Percentiles rank a stretch among this genome's conserved stretches.
These are phyloP conservation scores for Coemansia sp. DNA, from an alignment of 192 early-diverging fungal genomes.

Conservation along the genomic window DNA sequence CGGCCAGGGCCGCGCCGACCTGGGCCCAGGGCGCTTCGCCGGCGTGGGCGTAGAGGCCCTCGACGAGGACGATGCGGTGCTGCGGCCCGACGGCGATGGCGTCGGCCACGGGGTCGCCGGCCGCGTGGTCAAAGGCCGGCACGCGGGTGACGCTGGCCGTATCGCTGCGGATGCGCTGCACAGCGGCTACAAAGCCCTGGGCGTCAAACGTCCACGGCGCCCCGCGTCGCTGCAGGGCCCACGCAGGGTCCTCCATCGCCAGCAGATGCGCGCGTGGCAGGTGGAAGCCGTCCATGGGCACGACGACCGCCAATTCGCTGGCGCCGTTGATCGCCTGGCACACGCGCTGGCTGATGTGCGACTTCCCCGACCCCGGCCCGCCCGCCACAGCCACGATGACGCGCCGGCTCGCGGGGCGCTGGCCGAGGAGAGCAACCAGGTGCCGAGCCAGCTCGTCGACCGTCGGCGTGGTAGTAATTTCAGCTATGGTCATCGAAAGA, in stretches of 20 bases:
- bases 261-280: conserved; percentile 26
- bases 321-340: conserved; percentile 6
- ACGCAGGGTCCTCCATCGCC: conserved; percentile 29
- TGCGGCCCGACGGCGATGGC: conserved; percentile 33
- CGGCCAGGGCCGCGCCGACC: conserved; percentile 18
- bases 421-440: not conserved
- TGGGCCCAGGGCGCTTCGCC: conserved; percentile 42
- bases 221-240: conserved; percentile 49
- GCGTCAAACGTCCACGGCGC: conserved; percentile 60
- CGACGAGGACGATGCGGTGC: conserved; percentile 54
- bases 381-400: conserved; percentile 35
- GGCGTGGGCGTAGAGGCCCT: conserved; percentile 56
- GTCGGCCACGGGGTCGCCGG: conserved; percentile 52
- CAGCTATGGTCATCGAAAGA: not conserved
- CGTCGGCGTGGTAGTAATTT: not conserved
- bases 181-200: conserved; percentile 20
- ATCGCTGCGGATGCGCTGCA: conserved; percentile 11
- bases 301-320: conserved; percentile 18
- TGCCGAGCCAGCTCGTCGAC: not conserved
- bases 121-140: conserved; percentile 56
- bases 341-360: conserved; percentile 25
- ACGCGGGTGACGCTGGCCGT: not conserved
- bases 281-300: conserved; percentile 67
- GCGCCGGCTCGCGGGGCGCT: not conserved
- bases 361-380: conserved; percentile 34